Evolutionary conservation across 352 stramenopile genomes (phyloP).

Genomic region (Pythium apleroticum): DNA sequence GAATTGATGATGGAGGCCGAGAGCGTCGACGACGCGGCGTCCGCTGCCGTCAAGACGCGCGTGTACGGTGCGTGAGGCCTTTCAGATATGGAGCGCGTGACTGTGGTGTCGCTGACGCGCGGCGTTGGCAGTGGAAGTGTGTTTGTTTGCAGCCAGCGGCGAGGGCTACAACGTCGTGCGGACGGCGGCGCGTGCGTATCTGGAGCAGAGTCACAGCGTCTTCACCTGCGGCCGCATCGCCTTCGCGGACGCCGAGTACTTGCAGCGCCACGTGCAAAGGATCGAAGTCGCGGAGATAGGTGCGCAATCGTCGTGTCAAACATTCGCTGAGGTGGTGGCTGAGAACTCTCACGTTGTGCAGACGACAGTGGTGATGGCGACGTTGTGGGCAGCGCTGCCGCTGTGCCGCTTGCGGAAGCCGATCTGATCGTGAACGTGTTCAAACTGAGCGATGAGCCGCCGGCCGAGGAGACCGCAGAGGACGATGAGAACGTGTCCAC

Average conservation of each 20-base stretch:
- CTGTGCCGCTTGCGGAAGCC: constrained; percentile 35
- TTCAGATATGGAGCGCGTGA: background rate
- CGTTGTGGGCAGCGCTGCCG: background rate
- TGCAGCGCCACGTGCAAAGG: constrained; percentile 18
- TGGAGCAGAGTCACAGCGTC: constrained; percentile 19
- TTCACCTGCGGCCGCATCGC: constrained; percentile 24
- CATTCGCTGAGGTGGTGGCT: background rate
- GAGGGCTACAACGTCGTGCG: constrained; percentile 39
- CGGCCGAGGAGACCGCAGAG: constrained; percentile 69
- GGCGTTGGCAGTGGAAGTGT: constrained; percentile 49
- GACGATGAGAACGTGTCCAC: constrained; percentile 82
- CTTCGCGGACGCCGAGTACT: constrained; percentile 7
- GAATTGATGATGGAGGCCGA: background rate
- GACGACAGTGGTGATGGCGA: constrained; percentile 6
- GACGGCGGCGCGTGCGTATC: constrained; percentile 25
- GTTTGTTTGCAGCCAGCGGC: constrained; percentile 48
- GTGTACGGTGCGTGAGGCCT: background rate
- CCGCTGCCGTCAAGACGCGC: background rate
- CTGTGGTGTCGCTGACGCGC: background rate
- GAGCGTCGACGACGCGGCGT: background rate
- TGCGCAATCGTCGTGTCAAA: background rate
- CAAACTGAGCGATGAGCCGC: constrained; percentile 66
- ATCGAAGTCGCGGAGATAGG: constrained; percentile 20
- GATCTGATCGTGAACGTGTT: constrained; percentile 69
- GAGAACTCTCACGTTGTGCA: background rate